Conservation (phyloP, 2,329 filamentous ascomycete genomes). For the Neonectria coccinea region DNA sequence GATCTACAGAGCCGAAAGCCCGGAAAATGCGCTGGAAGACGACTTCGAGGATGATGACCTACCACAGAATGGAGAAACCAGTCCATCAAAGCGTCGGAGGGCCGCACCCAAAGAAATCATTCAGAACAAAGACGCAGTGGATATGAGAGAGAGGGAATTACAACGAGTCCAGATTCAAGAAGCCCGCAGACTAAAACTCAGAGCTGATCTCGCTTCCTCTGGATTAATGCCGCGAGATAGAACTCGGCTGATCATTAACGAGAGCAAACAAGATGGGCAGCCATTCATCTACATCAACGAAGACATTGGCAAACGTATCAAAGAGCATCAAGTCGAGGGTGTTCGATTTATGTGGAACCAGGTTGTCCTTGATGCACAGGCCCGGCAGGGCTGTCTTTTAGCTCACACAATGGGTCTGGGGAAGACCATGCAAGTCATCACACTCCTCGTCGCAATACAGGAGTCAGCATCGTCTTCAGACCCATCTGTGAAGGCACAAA, state of each 20-base stretch:
- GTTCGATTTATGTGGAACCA: slow-evolving; percentile 92
- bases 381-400: slow-evolving; percentile 80
- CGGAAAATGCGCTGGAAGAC: slow-evolving; percentile 28
- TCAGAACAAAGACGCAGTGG: slow-evolving; percentile 55
- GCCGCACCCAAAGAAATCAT: slow-evolving; percentile 48
- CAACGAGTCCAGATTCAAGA: slow-evolving; percentile 67
- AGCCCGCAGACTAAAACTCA: slow-evolving; percentile 61
- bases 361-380: slow-evolving; percentile 68
- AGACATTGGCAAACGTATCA: slow-evolving; percentile 74
- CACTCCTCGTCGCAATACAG: slow-evolving; percentile 80
- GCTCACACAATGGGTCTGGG: slow-evolving; percentile 93
- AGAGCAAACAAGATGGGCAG: slow-evolving; percentile 70
- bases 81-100: slow-evolving; percentile 38
- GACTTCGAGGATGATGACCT: slow-evolving; percentile 35
- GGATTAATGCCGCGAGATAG: slow-evolving; percentile 59
- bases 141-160: slow-evolving; percentile 67
- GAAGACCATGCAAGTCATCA: slow-evolving; percentile 93
- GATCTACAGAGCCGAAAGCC: slow-evolving; percentile 45
- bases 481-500: slow-evolving; percentile 68
- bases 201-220: slow-evolving; percentile 58
- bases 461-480: slow-evolving; percentile 73
- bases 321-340: slow-evolving; percentile 83
- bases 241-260: slow-evolving; percentile 72
- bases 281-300: slow-evolving; percentile 73
- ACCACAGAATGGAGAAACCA: slow-evolving; percentile 26